Evolutionary conservation across 805 yeast species (phyloP).

Genomic region (Maudiozyma bulderi): DNA sequence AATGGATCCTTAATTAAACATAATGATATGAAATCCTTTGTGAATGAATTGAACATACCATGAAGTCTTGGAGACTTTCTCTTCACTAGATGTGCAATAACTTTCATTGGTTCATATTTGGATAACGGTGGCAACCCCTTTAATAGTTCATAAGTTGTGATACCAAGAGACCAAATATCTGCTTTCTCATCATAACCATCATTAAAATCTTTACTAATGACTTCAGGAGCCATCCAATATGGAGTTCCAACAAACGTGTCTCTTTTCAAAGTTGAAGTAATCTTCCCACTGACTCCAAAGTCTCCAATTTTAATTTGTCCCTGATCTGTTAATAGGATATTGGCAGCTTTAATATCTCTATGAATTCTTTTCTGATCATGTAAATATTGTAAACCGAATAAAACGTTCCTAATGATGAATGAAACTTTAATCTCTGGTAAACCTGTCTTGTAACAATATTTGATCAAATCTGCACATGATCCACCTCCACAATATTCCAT

Average conservation of each 20-base stretch:
- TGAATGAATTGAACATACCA: conserved; percentile 24
- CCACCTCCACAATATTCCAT: conserved; percentile 98
- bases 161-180: conserved; percentile 95
- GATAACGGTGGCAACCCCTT: conserved; percentile 77
- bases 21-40: conserved; percentile 46
- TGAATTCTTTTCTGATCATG: conserved; percentile 73
- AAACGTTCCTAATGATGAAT: conserved; percentile 51
- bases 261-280: conserved; percentile 53
- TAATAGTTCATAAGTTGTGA: conserved; percentile 77
- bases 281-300: conserved; percentile 87
- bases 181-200: conserved; percentile 75
- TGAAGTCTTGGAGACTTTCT: conserved; percentile 25
- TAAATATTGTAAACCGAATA: conserved; percentile 65
- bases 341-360: conserved; percentile 86
- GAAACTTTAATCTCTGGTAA: conserved; percentile 42
- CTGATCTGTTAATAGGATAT: conserved; percentile 57
- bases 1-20: conserved; percentile 63
- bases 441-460: conserved; percentile 26
- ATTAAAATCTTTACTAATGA: conserved; percentile 29
- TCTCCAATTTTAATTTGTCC: conserved; percentile 81
- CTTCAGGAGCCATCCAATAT: conserved; percentile 98
- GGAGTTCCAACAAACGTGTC: conserved; percentile 92
- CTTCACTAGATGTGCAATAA: conserved; percentile 41
- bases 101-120: conserved; percentile 66
- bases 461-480: conserved; percentile 69